phyloP scores from a whole-genome alignment of 768 basidiomycete genomes.

The Pulveroboletus ravenelii region DNA sequence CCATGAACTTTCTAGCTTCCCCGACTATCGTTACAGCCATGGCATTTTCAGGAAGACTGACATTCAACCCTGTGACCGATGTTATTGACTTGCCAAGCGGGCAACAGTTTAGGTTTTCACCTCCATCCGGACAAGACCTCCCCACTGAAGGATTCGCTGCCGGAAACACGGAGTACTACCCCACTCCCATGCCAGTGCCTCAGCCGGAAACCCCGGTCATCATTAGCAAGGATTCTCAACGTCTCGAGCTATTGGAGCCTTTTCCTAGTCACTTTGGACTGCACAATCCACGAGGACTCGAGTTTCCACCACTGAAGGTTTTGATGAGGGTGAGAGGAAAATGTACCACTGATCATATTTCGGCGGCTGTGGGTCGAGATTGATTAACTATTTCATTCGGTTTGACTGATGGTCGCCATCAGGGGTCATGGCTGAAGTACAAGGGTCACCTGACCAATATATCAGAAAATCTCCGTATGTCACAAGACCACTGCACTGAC shows the following conservation, averaged over 20 bases:
- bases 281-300: slow-evolving; percentile 50
- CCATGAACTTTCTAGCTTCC: slow-evolving; percentile 98
- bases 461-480: slow-evolving; percentile 88
- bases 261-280: slow-evolving; percentile 72
- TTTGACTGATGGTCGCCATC: slow-evolving; percentile 6
- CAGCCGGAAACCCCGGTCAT: slow-evolving; percentile 71
- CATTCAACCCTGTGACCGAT: slow-evolving; percentile 92
- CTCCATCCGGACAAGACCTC: slow-evolving; percentile 82
- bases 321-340: slow-evolving; percentile 93
- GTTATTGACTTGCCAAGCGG: slow-evolving; percentile 64
- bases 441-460: slow-evolving; percentile 97
- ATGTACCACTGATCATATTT: slow-evolving; percentile 99
- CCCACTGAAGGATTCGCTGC: slow-evolving; percentile 78
- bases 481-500: not conserved
- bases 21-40: slow-evolving; percentile 97
- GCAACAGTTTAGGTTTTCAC: slow-evolving; percentile 72
- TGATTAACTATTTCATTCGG: not conserved
- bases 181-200: slow-evolving; percentile 66
- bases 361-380: slow-evolving; percentile 70
- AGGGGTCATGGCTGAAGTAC: slow-evolving; percentile 99
- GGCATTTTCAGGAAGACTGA: slow-evolving; percentile 90
- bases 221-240: slow-evolving; percentile 73
- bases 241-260: slow-evolving; percentile 83
- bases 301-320: slow-evolving; percentile 79
- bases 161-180: slow-evolving; percentile 74